Conservation (phyloP, 2,329 filamentous ascomycete genomes). For the Diaporthe batatas region DNA sequence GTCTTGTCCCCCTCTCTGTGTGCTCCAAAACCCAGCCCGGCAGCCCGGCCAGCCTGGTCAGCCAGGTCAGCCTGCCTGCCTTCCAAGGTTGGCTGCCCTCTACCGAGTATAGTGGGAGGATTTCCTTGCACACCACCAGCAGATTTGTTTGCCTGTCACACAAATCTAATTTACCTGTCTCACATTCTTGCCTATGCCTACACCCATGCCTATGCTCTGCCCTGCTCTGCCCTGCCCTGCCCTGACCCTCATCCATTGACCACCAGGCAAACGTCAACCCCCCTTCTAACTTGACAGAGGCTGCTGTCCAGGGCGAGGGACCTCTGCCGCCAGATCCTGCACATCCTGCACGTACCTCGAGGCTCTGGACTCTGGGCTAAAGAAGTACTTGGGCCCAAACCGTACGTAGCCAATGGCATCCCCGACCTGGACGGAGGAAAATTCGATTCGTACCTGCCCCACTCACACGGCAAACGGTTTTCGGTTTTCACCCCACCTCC, state of each 20-base stretch:
- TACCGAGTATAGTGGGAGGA: neutral
- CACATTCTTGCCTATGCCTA: conserved; percentile 6
- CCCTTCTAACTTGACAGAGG: neutral
- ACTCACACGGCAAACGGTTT: conserved; percentile 37
- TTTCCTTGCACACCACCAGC: conserved; percentile 8
- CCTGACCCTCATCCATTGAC: no score
- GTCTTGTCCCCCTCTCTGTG: neutral
- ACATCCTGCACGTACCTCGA: conserved; percentile 22
- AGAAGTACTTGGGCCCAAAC: conserved; percentile 15
- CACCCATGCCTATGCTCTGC: no score
- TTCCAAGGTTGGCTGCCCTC: neutral
- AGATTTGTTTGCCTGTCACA: conserved; percentile 35
- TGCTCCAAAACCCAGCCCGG: neutral
- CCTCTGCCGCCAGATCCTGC: neutral
- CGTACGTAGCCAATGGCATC: conserved; percentile 20
- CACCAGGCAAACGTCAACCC: neutral
- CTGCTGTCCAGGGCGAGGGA: neutral
- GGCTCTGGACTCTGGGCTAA: neutral
- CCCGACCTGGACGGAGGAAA: conserved; percentile 31
- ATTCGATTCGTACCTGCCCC: conserved; percentile 38
- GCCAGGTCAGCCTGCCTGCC: no score
- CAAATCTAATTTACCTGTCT: conserved; percentile 35
- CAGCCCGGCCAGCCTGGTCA: neutral
- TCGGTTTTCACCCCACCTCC: conserved; percentile 39
- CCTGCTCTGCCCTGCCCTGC: no score